A percentile compares a stretch with the other conserved stretches of the same genome.
phyloP scores from a whole-genome alignment of 305 asterid species.

The Caryopteris hybrid region DNA sequence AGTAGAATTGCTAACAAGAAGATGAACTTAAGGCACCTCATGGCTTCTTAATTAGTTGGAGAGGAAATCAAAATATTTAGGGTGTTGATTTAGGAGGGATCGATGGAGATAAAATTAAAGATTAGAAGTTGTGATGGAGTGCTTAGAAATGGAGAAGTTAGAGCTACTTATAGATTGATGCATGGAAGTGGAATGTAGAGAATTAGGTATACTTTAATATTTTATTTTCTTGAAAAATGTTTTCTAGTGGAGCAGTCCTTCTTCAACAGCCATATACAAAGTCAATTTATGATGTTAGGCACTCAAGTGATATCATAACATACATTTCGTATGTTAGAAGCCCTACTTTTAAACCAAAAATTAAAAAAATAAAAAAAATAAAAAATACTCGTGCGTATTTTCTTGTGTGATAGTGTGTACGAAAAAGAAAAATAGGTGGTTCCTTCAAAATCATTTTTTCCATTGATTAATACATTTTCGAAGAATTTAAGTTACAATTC shows the following conservation, averaged over 20 bases:
- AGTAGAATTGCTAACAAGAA: slow-evolving; percentile 25
- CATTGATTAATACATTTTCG: too few species aligned
- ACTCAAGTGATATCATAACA: neutral
- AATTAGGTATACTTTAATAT: too few species aligned
- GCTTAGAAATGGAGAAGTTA: neutral
- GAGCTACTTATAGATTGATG: slow-evolving; percentile 14
- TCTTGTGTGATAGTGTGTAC: too few species aligned
- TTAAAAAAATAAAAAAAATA: too few species aligned
- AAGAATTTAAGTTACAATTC: too few species aligned
- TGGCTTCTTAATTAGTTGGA: slow-evolving; percentile 1
- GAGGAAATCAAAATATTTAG: neutral
- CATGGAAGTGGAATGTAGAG: neutral
- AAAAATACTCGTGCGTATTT: too few species aligned
- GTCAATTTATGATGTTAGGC: slow-evolving; percentile 44
- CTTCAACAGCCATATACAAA: slow-evolving; percentile 25
- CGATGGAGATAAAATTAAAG: neutral
- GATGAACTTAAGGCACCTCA: slow-evolving; percentile 30
- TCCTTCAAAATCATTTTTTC: too few species aligned
- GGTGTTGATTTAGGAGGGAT: neutral
- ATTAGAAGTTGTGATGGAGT: neutral
- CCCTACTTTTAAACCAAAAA: too few species aligned
- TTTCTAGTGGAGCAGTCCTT: slow-evolving; percentile 40
- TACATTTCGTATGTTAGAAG: too few species aligned
- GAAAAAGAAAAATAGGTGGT: too few species aligned
- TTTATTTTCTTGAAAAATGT: neutral